A percentile compares a stretch with the other conserved stretches of the same genome.
Conservation (phyloP, 352 stramenopile genomes). For the Phytophthora colocasiae region DNA sequence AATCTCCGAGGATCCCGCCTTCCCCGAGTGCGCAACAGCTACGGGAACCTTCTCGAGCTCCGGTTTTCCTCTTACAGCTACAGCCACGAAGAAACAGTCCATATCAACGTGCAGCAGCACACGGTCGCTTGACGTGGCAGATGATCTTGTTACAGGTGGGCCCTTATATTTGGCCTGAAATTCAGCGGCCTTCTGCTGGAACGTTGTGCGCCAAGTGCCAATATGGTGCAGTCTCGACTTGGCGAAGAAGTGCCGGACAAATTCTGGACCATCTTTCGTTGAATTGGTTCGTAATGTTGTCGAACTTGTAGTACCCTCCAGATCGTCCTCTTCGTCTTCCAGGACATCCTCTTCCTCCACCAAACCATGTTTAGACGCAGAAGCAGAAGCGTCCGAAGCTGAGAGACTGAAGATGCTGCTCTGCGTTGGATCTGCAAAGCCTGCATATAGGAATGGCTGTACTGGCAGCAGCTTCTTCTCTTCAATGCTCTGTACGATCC, state of each 20-base stretch:
- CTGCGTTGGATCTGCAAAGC: slow-evolving; percentile 82
- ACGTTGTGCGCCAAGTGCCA: slow-evolving; percentile 77
- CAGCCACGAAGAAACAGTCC: slow-evolving; percentile 97
- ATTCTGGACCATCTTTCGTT: slow-evolving; percentile 73
- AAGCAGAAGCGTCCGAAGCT: slow-evolving; percentile 1
- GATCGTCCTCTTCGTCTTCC: slow-evolving; percentile 10
- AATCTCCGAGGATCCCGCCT: slow-evolving; percentile 89
- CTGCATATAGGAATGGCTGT: slow-evolving; percentile 85
- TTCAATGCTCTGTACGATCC: slow-evolving; percentile 93
- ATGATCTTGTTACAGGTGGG: slow-evolving; percentile 37
- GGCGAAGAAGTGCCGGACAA: slow-evolving; percentile 83
- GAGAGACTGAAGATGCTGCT: slow-evolving; percentile 42
- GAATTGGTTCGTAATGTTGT: slow-evolving; percentile 54
- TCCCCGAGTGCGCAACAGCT: slow-evolving; percentile 90
- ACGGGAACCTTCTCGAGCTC: slow-evolving; percentile 82
- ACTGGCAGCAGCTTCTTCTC: slow-evolving; percentile 71
- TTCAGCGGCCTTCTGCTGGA: slow-evolving; percentile 69
- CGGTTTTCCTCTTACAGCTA: slow-evolving; percentile 87
- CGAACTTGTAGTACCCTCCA: slow-evolving; percentile 2
- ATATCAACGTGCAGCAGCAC: slow-evolving; percentile 97
- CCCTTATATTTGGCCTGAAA: slow-evolving; percentile 76
- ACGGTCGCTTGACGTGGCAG: slow-evolving; percentile 50
- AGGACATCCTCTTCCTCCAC: slow-evolving; percentile 15
- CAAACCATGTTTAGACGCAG: slow-evolving; percentile 7
- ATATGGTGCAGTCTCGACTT: slow-evolving; percentile 90